Percentiles rank a stretch among this genome's conserved stretches.
Conservation (phyloP, 2,329 filamentous ascomycete species). For the Xylariaceae sp. region DNA sequence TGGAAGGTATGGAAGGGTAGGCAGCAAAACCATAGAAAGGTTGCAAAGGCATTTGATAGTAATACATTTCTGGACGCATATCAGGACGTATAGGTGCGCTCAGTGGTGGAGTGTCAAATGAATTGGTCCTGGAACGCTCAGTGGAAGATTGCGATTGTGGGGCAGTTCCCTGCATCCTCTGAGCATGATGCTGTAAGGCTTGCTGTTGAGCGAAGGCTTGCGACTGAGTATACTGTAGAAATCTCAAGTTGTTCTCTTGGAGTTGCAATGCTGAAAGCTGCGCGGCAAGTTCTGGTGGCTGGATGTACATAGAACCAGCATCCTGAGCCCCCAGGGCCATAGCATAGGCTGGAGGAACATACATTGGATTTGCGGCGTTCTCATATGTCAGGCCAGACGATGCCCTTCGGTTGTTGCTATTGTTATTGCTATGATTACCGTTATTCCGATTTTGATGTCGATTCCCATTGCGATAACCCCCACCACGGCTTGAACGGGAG, state of each 20-base stretch:
- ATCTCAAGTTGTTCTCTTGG: constrained; percentile 53
- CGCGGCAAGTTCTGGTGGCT: constrained; percentile 48
- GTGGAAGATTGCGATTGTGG: constrained; percentile 47
- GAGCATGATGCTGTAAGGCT: constrained; percentile 51
- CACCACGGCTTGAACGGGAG: constrained; percentile 54
- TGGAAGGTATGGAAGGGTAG: constrained; percentile 64
- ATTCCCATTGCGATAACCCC: constrained; percentile 53
- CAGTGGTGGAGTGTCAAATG: constrained; percentile 67
- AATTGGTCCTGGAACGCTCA: constrained; percentile 66
- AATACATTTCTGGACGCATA: constrained; percentile 62
- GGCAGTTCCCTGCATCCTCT: constrained; percentile 49
- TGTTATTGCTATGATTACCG: constrained; percentile 47
- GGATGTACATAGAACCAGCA: constrained; percentile 55
- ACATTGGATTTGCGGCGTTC: constrained; percentile 49
- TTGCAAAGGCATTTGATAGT: constrained; percentile 53
- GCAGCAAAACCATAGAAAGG: constrained; percentile 59
- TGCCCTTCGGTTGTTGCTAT: constrained; percentile 51
- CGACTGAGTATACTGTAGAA: constrained; percentile 55
- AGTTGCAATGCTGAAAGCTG: constrained; percentile 55
- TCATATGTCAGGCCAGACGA: constrained; percentile 63
- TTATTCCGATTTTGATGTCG: constrained; percentile 50
- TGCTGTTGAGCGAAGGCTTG: constrained; percentile 54
- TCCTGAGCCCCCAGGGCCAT: constrained; percentile 55
- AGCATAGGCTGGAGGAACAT: constrained; percentile 46
- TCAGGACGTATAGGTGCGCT: constrained; percentile 65